Base-by-base conservation (phyloP, 768 basidiomycete genomes). In the Gymnopilus junonius region DNA sequence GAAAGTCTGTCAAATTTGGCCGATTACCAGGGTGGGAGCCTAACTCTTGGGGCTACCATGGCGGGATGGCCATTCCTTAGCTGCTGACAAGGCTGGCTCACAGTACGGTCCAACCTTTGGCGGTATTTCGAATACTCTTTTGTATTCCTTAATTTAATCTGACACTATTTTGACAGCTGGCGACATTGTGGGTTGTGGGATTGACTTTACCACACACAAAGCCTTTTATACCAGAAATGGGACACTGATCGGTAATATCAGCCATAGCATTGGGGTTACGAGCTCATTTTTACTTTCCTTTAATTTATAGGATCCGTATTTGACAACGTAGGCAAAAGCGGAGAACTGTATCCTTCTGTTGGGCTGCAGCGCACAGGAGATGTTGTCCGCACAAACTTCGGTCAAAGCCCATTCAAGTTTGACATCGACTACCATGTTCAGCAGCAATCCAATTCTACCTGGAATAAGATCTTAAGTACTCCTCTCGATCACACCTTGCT, bases 201-300 rank as follows among this genome's bases (percentile, higher is more conserved):
- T 99, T 62, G 94, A 98, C 75, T 97, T 95, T 71, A 89, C 88
- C 45, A 86, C 84, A 20, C 83, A 92, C 61, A 82, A 84, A 59
- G 89, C 88, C 0, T 97, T 98, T 76, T 97, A 90, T 73, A 97
- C 95, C 31, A 95, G 92, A 79, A 97, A 97, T 62, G 93, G 94
- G 12, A 74, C 80, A 15, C 81, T 88, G 65, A 80, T 94, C 46
- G 89, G 92, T 91, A 71, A 61, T 56, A 17, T 23, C n/a, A 8
- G 14, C n/a, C 29, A 11, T 14, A 12, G 27, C 35, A 20, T 29
- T 6, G 31, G 17, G 10, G 29, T 12, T 7, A 32, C 31, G 55
- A 37, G 27, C 61, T n/a, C 27, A 31, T 43, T 32, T 58, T 65
- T 35, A 70, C 43, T 39, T 59, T 37, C 57, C 4, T 1, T 20